Base-by-base conservation (phyloP, 768 basidiomycete species). In the Hebeloma cylindrosporum region DNA sequence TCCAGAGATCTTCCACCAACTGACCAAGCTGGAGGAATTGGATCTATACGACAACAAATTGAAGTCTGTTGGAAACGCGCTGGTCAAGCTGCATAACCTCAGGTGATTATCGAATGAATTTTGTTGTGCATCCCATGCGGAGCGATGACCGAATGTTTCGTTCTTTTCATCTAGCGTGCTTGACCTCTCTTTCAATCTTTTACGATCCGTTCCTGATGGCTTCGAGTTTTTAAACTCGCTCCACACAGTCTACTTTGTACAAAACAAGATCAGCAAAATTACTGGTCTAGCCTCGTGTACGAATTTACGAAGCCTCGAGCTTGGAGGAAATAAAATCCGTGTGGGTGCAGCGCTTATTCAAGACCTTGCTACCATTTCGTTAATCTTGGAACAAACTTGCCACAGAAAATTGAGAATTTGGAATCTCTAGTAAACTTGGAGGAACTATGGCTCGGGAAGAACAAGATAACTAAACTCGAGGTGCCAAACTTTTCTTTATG, bases 361-460 rank as follows among this genome's bases (percentile, higher is more conserved):
- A 37, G 25, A 21, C 25, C 26, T 17, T 35, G 29, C 6, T 13
- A 45, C 35, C 13, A 4, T 20, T 34, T 22, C 14, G 25, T 27
- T 47, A 17, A 9, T 10, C 38, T 52, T 45, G 29, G 44, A 32
- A 23, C 40, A 29, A 17, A 2, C 44, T 21, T 34, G 8, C 20
- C 34, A 6, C 48, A 96, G 93, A 79, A 74, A 70, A 95, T 99
- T 45, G 91, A 97, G 62, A 85, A 85, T 29, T 65, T 98, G 3
- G 89, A 90, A 8, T 72, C 78, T 1, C 69, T 96, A 28, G 78
- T 83, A 1, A 88, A 86, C 52, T 70, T 99, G 7, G 90, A 93
- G 53, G 93, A 97, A 57, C 71, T 99, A 2, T 98, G 95, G 93
- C 68, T 98, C 2, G 96, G 96, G 6, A 99, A 99, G 76, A 99